Evolutionary conservation across 495 filamentous ascomycete species (phyloP).

Genomic region (Aspergillus panamensis): DNA sequence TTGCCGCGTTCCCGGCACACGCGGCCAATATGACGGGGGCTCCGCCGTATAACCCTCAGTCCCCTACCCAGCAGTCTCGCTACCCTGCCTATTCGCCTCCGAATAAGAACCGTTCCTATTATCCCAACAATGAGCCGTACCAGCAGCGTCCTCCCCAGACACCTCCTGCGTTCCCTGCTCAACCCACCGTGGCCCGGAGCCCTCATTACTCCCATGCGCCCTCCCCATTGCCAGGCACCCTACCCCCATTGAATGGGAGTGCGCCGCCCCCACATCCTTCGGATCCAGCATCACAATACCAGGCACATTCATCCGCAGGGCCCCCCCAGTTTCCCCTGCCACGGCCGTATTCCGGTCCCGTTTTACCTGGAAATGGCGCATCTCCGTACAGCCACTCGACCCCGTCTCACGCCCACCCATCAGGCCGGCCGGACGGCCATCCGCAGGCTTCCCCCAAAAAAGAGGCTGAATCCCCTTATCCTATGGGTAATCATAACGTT

Average conservation of each 20-base stretch:
- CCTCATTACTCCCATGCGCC: constrained; percentile 51
- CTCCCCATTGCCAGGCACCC: constrained; percentile 48
- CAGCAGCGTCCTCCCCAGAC: constrained; percentile 51
- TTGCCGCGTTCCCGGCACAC: constrained; percentile 32
- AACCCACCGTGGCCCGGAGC: constrained; percentile 47
- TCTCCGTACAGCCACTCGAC: constrained; percentile 39
- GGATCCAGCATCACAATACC: constrained; percentile 45
- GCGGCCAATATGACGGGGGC: constrained; percentile 48
- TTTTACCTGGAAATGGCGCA: constrained; percentile 36
- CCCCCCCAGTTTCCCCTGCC: constrained; percentile 36
- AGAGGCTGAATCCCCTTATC: constrained; percentile 38
- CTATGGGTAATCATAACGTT: constrained; percentile 30
- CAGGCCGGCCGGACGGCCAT: constrained; percentile 40
- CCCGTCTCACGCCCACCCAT: constrained; percentile 47
- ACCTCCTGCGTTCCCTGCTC: constrained; percentile 50
- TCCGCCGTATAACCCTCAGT: constrained; percentile 47
- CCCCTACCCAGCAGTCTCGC: constrained; percentile 42
- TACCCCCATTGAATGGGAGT: constrained; percentile 51
- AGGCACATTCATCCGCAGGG: constrained; percentile 34
- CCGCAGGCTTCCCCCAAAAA: constrained; percentile 45
- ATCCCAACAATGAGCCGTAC: constrained; percentile 59
- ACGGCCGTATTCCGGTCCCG: constrained; percentile 44
- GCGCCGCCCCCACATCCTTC: constrained; percentile 43
- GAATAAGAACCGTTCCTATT: constrained; percentile 48
- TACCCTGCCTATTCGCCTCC: constrained; percentile 42